Percentiles rank a stretch among this genome's conserved stretches.
Conservation (phyloP, 2,329 filamentous ascomycete species). For the Colletotrichum sansevieriae region DNA sequence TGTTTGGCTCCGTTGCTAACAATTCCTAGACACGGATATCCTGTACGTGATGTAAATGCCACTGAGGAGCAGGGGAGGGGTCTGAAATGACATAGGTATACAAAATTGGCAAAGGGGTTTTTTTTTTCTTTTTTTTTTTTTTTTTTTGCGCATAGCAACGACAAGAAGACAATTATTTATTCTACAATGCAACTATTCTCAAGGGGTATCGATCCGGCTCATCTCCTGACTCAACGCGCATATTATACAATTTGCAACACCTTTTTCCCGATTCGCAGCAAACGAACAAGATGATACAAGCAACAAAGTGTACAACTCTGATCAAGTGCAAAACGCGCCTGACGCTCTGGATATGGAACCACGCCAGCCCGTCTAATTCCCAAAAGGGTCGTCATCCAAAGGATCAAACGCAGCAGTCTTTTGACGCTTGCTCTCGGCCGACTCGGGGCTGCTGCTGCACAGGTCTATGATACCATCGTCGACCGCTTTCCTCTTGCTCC, state of each 20-base stretch:
- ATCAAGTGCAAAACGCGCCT: not conserved
- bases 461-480: constrained; percentile 35
- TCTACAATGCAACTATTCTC: constrained; percentile 3
- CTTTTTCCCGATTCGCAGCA: not conserved
- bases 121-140: constrained; percentile 2
- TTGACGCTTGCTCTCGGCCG: constrained; percentile 15
- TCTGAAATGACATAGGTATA: not conserved
- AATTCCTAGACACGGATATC: constrained; percentile 33
- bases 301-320: not conserved
- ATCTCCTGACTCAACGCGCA: not conserved
- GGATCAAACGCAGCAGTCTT: constrained; percentile 14
- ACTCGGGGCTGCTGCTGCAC: constrained; percentile 10
- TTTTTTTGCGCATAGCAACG: constrained; percentile 15
- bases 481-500: constrained; percentile 23
- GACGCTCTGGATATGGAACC: not conserved
- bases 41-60: constrained; percentile 35
- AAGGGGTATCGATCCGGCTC: constrained; percentile 22
- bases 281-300: not conserved
- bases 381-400: constrained; percentile 38
- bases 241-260: not conserved
- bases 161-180: constrained; percentile 3
- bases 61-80: not conserved
- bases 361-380: constrained; percentile 7
- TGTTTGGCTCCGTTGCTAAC: constrained; percentile 8
- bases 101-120: constrained; percentile 6